phyloP scores from a whole-genome alignment of 2,329 filamentous ascomycete species.

The Whalleya microplaca region DNA sequence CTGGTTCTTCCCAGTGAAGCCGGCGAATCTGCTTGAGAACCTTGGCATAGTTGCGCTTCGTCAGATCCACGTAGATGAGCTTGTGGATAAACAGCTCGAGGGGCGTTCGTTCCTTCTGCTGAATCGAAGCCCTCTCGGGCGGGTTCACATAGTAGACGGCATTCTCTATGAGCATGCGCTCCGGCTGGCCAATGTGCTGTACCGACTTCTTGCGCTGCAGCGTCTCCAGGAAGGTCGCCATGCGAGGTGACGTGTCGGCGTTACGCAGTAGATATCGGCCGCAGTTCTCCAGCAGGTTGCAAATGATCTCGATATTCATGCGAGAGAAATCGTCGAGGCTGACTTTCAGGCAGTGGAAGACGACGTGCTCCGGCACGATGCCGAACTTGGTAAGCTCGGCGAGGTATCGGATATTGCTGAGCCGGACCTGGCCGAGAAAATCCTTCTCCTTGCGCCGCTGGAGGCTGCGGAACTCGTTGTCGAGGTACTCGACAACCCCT shows the following conservation, averaged over 20 bases:
- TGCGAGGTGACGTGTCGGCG: constrained; percentile 87
- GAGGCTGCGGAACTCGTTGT: constrained; percentile 94
- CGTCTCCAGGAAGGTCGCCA: constrained; percentile 92
- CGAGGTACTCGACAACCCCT: constrained; percentile 86
- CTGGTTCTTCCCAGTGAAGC: constrained; percentile 94
- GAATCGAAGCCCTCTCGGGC: constrained; percentile 88
- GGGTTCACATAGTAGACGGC: constrained; percentile 98
- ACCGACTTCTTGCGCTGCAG: constrained; percentile 94
- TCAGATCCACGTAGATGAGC: constrained; percentile 90
- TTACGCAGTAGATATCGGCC: constrained; percentile 92
- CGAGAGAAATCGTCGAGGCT: constrained; percentile 96
- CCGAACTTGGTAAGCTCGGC: constrained; percentile 98
- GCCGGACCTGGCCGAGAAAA: constrained; percentile 89
- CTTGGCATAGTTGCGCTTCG: constrained; percentile 90
- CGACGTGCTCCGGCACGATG: constrained; percentile 96
- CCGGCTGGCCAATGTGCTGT: constrained; percentile 92
- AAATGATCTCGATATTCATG: constrained; percentile 99
- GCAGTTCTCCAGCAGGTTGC: constrained; percentile 93
- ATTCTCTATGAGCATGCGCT: constrained; percentile 98
- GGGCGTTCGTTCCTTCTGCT: constrained; percentile 94
- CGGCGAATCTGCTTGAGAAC: constrained; percentile 92
- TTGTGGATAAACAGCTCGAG: constrained; percentile 93
- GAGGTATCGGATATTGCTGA: constrained; percentile 95
- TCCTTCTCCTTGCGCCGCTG: constrained; percentile 98
- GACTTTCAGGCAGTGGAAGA: constrained; percentile 98